These are phyloP conservation scores for Verticillium tricorpus DNA, from an alignment of 2,329 filamentous ascomycete genomes.

Conservation along the genomic window DNA sequence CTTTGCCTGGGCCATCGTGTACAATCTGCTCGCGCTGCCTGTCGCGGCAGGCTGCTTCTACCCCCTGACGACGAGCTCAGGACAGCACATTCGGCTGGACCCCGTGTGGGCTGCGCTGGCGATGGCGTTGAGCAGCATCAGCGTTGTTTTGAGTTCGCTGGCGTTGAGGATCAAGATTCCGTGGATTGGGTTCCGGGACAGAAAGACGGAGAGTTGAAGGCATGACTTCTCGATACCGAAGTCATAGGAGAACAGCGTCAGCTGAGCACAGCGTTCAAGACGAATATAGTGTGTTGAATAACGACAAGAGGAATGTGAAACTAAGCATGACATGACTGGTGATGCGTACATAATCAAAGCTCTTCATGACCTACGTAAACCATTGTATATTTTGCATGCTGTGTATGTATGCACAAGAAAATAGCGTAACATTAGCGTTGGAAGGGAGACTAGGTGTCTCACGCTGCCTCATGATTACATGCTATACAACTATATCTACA, in stretches of 20 bases:
- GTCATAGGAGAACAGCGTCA: no score
- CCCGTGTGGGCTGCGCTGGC: conserved; percentile 85
- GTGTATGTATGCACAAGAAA: not conserved
- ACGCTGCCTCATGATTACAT: not conserved
- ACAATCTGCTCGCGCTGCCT: conserved; percentile 74
- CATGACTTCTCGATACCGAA: no score
- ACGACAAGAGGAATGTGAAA: no score
- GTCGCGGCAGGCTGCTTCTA: conserved; percentile 79
- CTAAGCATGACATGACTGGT: no score
- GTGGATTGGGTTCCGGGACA: conserved; percentile 38
- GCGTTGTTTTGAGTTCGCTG: conserved; percentile 79
- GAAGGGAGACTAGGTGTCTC: not conserved
- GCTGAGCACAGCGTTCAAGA: no score
- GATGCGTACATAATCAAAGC: no score
- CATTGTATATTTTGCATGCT: no score
- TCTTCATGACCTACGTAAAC: no score
- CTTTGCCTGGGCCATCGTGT: conserved; percentile 79
- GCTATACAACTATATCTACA: not conserved
- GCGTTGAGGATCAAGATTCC: conserved; percentile 53
- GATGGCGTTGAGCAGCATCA: conserved; percentile 90
- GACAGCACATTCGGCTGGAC: conserved; percentile 59
- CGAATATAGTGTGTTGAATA: no score
- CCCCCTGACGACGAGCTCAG: conserved; percentile 39
- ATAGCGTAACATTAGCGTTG: not conserved
- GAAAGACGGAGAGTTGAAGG: conserved; percentile 13